Evolutionary conservation across 148 eudicot genomes (phyloP).

Genomic region (Beta vulgaris): DNA sequence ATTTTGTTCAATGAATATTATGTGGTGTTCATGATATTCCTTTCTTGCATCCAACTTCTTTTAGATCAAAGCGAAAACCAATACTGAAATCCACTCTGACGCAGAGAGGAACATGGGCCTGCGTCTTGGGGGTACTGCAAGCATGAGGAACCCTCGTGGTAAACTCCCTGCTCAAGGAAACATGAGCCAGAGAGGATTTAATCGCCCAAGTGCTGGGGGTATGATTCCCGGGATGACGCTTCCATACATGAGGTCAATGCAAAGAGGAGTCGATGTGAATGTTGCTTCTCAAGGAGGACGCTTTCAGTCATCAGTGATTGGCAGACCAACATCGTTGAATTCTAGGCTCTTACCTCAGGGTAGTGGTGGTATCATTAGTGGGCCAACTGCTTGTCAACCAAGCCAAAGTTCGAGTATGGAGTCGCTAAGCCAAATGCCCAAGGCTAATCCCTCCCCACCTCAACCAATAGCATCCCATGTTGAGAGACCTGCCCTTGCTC

Average conservation of each 20-base stretch:
- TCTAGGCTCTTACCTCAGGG: constrained; percentile 75
- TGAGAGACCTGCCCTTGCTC: constrained; percentile 29
- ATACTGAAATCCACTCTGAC: constrained; percentile 73
- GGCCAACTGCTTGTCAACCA: constrained; percentile 42
- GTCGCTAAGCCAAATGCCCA: constrained; percentile 16
- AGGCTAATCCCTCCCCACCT: constrained; percentile 25
- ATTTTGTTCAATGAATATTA: not conserved
- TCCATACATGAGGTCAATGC: constrained; percentile 62
- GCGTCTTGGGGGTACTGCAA: constrained; percentile 71
- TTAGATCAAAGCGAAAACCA: constrained; percentile 84
- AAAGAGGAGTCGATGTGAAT: constrained; percentile 41
- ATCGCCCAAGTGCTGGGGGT: constrained; percentile 79
- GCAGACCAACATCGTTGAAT: constrained; percentile 52
- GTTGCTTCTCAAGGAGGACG: constrained; percentile 36
- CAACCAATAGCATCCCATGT: constrained; percentile 25
- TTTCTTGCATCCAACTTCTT: constrained; percentile 5
- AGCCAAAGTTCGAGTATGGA: constrained; percentile 37
- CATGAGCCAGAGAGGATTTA: constrained; percentile 51
- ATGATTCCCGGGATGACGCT: constrained; percentile 98
- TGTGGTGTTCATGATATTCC: not conserved
- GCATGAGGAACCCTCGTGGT: constrained; percentile 59
- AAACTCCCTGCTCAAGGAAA: constrained; percentile 55
- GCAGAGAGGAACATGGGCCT: constrained; percentile 80
- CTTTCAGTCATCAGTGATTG: constrained; percentile 44
- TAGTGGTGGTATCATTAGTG: constrained; percentile 51